Evolutionary conservation across 2,329 filamentous ascomycete genomes (phyloP).

Genomic region (Aspergillus vadensis): DNA sequence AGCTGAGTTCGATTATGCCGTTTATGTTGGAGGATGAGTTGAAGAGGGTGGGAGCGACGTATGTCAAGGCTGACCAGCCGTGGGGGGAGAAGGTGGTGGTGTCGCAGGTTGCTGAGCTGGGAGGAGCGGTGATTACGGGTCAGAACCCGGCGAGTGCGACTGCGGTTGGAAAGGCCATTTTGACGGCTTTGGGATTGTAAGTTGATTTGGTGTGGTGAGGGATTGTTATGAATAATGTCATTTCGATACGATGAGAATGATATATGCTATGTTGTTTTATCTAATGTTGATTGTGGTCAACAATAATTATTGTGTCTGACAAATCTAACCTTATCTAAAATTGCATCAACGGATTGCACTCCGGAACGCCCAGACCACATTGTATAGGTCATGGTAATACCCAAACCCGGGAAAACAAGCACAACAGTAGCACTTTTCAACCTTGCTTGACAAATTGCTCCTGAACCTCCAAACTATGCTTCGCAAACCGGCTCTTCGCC

Average conservation of each 20-base stretch:
- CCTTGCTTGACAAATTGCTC: conserved; percentile 5
- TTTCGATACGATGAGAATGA: neutral
- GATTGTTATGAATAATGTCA: neutral
- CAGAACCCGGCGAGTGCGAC: conserved; percentile 52
- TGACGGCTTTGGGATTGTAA: conserved; percentile 32
- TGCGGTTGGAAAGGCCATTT: conserved; percentile 47
- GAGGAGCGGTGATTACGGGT: conserved; percentile 47
- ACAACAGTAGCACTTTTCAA: neutral
- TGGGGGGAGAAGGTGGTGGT: conserved; percentile 50
- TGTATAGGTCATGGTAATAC: too few relatives aligned
- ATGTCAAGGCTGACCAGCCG: conserved; percentile 48
- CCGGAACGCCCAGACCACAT: too few relatives aligned
- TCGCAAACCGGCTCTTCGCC: conserved; percentile 40
- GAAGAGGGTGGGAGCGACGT: conserved; percentile 42
- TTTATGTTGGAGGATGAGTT: conserved; percentile 50
- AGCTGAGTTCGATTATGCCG: conserved; percentile 43
- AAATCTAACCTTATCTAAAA: too few relatives aligned
- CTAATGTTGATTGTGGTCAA: too few relatives aligned
- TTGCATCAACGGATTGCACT: too few relatives aligned
- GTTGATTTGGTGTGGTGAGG: neutral
- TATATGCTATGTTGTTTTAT: too few relatives aligned
- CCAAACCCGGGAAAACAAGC: too few relatives aligned
- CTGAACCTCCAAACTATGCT: conserved; percentile 31
- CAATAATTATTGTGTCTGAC: too few relatives aligned
- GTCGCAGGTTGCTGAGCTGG: conserved; percentile 27